These are phyloP conservation scores for Alternaria tenuissima DNA, from an alignment of 2,329 filamentous ascomycete species.

Conservation along the genomic window DNA sequence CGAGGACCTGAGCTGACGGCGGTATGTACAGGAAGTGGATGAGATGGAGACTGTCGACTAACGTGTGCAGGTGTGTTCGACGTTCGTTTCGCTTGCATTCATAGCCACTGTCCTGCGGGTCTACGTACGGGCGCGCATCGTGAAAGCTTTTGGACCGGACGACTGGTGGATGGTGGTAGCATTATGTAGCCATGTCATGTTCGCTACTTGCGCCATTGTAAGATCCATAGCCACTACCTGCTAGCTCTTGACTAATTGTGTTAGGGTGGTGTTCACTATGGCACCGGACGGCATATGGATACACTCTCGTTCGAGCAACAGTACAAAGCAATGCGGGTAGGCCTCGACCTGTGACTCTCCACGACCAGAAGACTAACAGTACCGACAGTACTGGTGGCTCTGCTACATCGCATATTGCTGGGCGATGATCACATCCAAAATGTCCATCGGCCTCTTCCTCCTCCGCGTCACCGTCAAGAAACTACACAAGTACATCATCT, in stretches of 20 bases:
- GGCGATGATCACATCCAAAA: constrained; percentile 44
- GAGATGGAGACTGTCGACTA: constrained; percentile 5
- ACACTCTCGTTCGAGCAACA: constrained; percentile 33
- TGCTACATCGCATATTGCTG: constrained; percentile 47
- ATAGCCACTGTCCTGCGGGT: constrained; percentile 50
- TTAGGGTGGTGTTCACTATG: constrained; percentile 37
- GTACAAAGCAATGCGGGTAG: constrained; percentile 41
- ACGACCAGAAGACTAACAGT: neutral
- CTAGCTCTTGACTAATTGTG: neutral
- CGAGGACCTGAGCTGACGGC: constrained; percentile 43
- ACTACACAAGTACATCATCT: constrained; percentile 49
- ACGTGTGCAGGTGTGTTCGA: constrained; percentile 38
- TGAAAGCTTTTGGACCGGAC: constrained; percentile 51
- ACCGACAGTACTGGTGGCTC: constrained; percentile 45
- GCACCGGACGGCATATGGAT: constrained; percentile 44
- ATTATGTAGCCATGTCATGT: constrained; percentile 40
- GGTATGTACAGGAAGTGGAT: constrained; percentile 27
- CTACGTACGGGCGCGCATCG: constrained; percentile 53
- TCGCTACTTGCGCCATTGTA: constrained; percentile 40
- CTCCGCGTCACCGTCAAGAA: constrained; percentile 43
- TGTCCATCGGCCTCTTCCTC: constrained; percentile 47
- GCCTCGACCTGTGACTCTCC: neutral
- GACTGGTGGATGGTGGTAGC: constrained; percentile 46
- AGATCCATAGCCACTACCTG: neutral
- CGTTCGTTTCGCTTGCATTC: constrained; percentile 53